phyloP scores from a whole-genome alignment of 345 rosid species.

The Barbarea vulgaris region DNA sequence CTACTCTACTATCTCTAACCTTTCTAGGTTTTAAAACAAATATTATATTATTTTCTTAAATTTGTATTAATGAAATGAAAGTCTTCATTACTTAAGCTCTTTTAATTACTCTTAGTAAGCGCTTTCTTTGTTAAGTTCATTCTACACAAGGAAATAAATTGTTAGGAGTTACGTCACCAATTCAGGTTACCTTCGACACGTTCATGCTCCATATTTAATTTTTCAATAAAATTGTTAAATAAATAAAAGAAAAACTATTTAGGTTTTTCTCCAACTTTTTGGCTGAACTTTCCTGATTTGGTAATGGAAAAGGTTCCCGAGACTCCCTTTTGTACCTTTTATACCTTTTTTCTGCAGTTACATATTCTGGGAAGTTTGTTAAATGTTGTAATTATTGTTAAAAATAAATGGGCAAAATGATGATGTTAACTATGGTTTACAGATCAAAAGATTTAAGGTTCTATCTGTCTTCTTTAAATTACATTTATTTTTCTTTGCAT shows the following conservation, averaged over 20 bases:
- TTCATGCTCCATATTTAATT: background rate
- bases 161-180: background rate
- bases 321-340: background rate
- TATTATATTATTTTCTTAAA: background rate
- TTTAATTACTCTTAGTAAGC: background rate
- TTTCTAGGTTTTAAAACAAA: background rate
- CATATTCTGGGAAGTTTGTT: too few relatives aligned
- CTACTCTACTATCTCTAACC: background rate
- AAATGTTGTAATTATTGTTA: background rate
- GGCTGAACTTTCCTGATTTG: background rate
- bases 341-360: too few relatives aligned
- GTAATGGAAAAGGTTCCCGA: background rate
- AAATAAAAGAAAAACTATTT: background rate
- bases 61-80: too few relatives aligned
- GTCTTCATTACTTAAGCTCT: background rate
- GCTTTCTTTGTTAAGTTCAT: background rate
- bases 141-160: background rate
- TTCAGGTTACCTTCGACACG: background rate
- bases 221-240: background rate
- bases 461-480: background rate
- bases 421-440: background rate
- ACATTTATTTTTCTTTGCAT: too few relatives aligned
- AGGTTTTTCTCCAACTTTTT: background rate
- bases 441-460: too few relatives aligned
- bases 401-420: too few relatives aligned